Evolutionary conservation across 2,329 filamentous ascomycete species (phyloP), one percentile per base, ranked within the genome.

Genomic region (Exophiala sp.): DNA sequence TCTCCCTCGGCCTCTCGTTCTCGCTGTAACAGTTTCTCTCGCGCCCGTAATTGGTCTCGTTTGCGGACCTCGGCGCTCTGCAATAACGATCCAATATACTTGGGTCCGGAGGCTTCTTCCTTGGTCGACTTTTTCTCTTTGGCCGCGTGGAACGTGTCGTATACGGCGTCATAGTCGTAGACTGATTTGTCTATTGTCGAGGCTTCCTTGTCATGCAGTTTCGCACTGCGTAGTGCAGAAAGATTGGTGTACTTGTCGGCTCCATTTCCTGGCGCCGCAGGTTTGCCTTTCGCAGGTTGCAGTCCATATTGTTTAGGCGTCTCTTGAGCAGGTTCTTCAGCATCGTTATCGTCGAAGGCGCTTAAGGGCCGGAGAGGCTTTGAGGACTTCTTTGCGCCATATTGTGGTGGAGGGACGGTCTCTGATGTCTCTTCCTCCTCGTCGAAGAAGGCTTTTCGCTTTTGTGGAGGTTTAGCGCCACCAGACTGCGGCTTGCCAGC

Each of bases 1-100:
- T 86, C 83, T n/a, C 83, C 83, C 63, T 86, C 83, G 0, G 77
- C 78, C 62, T 86, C 83, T 24, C 83, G 75, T 64, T 86, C 83
- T 54, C 76, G 76, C 47, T 81, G 78, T 10, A 86, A 64, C 53
- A 82, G 65, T 58, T 83, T 83, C 65, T 86, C 83, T 34, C 78
- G 75, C 14, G 83, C 83, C 6, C 83, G 75, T 46, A 83, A 67
- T 59, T 83, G 81, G 63, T 86, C 83, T 45, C 83, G 80, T 65
- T 86, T 85, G 9, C 83, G 78, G 32, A 80, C 69, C 57, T 84
- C 80, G 2, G 83, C 82, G 14, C 82, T 81, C 33, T 78, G 76
- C 33, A 85, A 72, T 12, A 86, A 69, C 32, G 76, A 76, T 44
- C 75, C 75, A 75, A 86, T 85, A 68, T 86, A 86, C 55, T 81